Conservation (phyloP, 495 filamentous ascomycete genomes). For the Penicillium riverlandense region DNA sequence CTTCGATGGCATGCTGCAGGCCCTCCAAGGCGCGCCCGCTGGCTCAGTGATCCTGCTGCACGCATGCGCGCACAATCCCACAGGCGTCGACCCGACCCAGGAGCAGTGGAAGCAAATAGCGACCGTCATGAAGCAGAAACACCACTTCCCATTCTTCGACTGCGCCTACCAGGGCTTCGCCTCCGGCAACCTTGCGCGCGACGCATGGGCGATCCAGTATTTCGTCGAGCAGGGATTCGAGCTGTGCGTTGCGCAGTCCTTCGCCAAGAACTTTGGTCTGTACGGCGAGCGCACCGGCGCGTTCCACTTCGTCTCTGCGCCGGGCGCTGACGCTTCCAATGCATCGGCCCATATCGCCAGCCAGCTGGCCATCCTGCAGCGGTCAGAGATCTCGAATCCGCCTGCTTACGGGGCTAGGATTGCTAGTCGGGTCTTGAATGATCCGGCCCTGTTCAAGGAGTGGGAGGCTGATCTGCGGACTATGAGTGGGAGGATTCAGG, state of each 20-base stretch:
- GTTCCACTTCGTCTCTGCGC: conserved; percentile 87
- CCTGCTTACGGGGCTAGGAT: conserved; percentile 91
- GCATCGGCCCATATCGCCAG: conserved; percentile 61
- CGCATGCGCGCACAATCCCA: conserved; percentile 97
- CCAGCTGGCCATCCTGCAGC: conserved; percentile 90
- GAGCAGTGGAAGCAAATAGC: conserved; percentile 94
- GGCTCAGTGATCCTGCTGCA: conserved; percentile 87
- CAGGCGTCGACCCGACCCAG: conserved; percentile 88
- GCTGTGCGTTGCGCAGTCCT: conserved; percentile 89
- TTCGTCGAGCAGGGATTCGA: conserved; percentile 95
- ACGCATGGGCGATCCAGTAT: conserved; percentile 86
- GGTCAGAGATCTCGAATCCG: conserved; percentile 94
- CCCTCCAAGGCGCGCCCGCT: conserved; percentile 60
- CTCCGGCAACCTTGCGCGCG: conserved; percentile 75
- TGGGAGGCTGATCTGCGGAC: conserved; percentile 90
- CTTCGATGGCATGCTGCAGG: conserved; percentile 73
- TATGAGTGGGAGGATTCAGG: conserved; percentile 90
- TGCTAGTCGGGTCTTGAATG: conserved; percentile 76
- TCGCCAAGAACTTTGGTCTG: conserved; percentile 98
- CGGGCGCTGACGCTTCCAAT: conserved; percentile 57
- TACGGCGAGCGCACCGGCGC: conserved; percentile 95
- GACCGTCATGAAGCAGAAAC: conserved; percentile 58
- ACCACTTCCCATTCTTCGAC: conserved; percentile 98
- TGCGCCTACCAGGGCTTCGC: conserved; percentile 97
- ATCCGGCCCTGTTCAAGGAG: conserved; percentile 72